Evolutionary conservation across 495 filamentous ascomycete genomes (phyloP), one percentile per base, ranked within the genome.

Genomic region (Clohesyomyces aquaticus): DNA sequence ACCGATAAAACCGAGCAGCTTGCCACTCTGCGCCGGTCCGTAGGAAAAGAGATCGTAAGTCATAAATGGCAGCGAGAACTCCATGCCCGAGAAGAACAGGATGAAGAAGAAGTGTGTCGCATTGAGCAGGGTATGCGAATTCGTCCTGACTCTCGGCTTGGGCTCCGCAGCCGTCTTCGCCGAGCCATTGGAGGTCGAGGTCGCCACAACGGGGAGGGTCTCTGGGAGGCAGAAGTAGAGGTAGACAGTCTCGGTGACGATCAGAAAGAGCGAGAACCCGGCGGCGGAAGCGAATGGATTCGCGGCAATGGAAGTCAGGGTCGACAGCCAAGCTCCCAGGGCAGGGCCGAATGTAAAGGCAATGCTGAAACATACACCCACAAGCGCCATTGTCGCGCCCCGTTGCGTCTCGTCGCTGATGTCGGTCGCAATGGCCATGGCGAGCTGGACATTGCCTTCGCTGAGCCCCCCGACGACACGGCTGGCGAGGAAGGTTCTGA

Each of bases 341-440:
- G 92, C 89, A 0, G 94, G 94, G 0, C 94, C 94, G 70, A 94
- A 95, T 0, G 95, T 98, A 73, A 99, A 99, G 12, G 94, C 93
- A 67, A 99, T 89, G 52, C 88, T 93, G 79, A 99, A 99, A 76
- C 95, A 98, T 38, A 87, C 93, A 32, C 94, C 94, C 14, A 99
- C 91, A 42, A 98, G 80, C 14, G 94, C 94, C 88, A 99, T 96
- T 27, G 95, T 96, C 16, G 89, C 86, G 1, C 91, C 91, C 23
- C 94, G 83, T 58, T 85, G 87, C 47, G 83, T 81, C 54, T 89
- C 85, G 69, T 94, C 91, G 58, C 89, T 94, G 60, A 99, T 89
- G 76, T 99, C 94, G 8, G 94, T 95, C 11, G 95, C 94, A 70
- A 99, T 99, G 42, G 95, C 95, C 55, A 91, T 92, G 19, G 95